Conservation (phyloP, 2,329 filamentous ascomycete genomes). For the Fusarium setosum region DNA sequence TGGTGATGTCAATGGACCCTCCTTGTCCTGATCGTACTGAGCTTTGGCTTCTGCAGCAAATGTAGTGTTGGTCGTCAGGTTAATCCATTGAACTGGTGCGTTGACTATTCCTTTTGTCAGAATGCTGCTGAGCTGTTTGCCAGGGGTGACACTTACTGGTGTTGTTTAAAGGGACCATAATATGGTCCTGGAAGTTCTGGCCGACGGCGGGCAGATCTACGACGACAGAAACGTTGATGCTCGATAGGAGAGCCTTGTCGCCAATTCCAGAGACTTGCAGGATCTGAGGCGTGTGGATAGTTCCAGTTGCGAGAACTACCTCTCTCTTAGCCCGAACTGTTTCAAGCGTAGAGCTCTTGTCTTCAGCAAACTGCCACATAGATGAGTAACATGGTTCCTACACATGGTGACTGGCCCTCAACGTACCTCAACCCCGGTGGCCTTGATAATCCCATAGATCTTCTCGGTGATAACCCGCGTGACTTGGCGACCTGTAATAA, state of each 20-base stretch:
- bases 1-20: slow-evolving; percentile 24
- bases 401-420: neutral
- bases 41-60: slow-evolving; percentile 26
- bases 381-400: neutral
- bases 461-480: slow-evolving; percentile 33
- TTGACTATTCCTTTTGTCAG: slow-evolving; percentile 6
- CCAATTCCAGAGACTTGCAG: slow-evolving; percentile 64
- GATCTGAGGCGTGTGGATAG: slow-evolving; percentile 55
- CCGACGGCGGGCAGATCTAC: slow-evolving; percentile 62
- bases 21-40: slow-evolving; percentile 18
- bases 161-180: slow-evolving; percentile 8
- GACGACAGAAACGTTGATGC: slow-evolving; percentile 53
- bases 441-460: neutral
- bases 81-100: slow-evolving; percentile 16
- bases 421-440: slow-evolving; percentile 33
- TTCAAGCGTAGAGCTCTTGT: neutral
- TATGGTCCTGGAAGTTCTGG: slow-evolving; percentile 57
- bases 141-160: slow-evolving; percentile 2
- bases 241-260: slow-evolving; percentile 47
- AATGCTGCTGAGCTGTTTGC: neutral
- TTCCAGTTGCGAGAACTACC: slow-evolving; percentile 55
- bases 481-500: slow-evolving; percentile 26
- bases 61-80: slow-evolving; percentile 28
- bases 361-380: slow-evolving; percentile 10
- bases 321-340: slow-evolving; percentile 46